phyloP scores from a whole-genome alignment of 2,329 filamentous ascomycete species.

The Neonectria ditissima region DNA sequence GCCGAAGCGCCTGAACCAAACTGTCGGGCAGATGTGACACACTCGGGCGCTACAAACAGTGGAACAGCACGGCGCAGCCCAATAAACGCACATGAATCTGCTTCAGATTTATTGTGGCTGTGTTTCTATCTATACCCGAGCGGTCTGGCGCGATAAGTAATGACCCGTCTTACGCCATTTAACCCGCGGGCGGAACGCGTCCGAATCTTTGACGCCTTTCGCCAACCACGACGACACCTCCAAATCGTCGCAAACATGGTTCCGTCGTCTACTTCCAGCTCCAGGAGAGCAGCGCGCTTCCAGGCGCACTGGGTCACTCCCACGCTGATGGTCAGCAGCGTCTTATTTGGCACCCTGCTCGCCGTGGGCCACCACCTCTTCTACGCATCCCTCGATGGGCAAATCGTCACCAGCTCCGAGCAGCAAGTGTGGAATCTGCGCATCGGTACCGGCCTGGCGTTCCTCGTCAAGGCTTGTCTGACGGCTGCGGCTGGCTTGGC shows the following conservation, averaged over 20 bases:
- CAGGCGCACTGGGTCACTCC: slow-evolving; percentile 15
- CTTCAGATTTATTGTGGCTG: not conserved
- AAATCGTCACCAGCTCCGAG: not conserved
- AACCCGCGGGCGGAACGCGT: too few species aligned
- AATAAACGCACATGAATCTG: not conserved
- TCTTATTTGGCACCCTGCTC: not conserved
- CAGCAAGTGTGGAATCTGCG: slow-evolving; percentile 33
- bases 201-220: not conserved
- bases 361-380: slow-evolving; percentile 25
- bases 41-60: not conserved
- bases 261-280: not conserved
- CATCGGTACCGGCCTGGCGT: slow-evolving; percentile 23
- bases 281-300: not conserved
- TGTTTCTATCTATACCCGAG: not conserved
- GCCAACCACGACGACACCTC: not conserved
- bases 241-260: not conserved
- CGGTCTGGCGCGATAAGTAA: not conserved
- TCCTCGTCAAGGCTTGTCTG: not conserved
- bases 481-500: slow-evolving; percentile 20
- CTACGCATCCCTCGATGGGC: not conserved
- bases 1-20: not conserved
- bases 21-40: not conserved
- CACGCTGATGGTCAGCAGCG: slow-evolving; percentile 10
- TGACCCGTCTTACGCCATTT: too few species aligned
- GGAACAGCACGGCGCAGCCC: not conserved